phyloP scores from a whole-genome alignment of 1,284 basidiomycete species.

The Sporisorium exsertum region DNA sequence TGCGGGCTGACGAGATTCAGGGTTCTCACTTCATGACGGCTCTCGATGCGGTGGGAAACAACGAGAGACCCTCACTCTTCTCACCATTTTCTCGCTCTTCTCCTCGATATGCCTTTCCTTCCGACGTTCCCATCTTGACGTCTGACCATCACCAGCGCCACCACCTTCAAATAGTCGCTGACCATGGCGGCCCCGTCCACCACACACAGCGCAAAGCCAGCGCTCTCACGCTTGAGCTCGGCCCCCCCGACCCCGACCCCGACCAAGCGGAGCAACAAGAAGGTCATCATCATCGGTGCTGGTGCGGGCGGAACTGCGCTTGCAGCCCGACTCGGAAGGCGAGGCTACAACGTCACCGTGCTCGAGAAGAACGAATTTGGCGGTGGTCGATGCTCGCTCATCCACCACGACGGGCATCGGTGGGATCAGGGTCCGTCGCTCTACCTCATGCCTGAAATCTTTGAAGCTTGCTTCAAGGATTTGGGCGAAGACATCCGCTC shows the following conservation, averaged over 20 bases:
- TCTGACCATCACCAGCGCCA: not conserved
- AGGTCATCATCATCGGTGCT: constrained; percentile 70
- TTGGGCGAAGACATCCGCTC: constrained; percentile 71
- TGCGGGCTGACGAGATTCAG: constrained; percentile 15
- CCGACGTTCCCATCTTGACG: no score
- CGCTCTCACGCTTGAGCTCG: constrained; percentile 27
- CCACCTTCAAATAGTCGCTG: not conserved
- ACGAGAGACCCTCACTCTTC: no score
- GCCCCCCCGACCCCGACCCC: constrained; percentile 2
- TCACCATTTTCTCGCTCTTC: not conserved
- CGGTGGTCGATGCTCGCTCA: constrained; percentile 73
- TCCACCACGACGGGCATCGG: constrained; percentile 71
- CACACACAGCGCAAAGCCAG: constrained; percentile 6
- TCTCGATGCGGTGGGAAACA: not conserved
- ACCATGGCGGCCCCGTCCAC: constrained; percentile 2
- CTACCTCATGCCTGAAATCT: constrained; percentile 72
- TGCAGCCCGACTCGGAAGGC: constrained; percentile 71
- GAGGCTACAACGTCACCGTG: constrained; percentile 72
- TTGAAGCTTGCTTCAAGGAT: constrained; percentile 72
- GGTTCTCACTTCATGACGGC: constrained; percentile 2
- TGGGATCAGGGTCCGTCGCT: constrained; percentile 72
- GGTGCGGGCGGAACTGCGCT: constrained; percentile 72
- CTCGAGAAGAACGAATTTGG: constrained; percentile 69
- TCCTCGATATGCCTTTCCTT: not conserved
- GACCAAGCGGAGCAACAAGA: constrained; percentile 30